Conservation (phyloP, 192 early-diverging fungal species). For the Piromyces sp. region DNA sequence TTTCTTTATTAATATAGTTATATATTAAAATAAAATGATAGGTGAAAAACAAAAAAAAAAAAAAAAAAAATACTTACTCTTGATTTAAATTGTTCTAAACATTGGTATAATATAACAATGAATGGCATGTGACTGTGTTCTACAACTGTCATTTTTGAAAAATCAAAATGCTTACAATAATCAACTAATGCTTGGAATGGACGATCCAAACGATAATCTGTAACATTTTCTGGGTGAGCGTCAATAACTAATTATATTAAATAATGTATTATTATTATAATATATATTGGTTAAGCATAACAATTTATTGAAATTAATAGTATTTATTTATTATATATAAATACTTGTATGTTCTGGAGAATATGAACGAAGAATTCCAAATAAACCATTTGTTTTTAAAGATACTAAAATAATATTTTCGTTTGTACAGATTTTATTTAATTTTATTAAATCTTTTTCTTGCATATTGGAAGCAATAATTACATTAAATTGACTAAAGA, state of each 20-base stretch:
- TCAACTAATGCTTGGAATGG: conserved; percentile 57
- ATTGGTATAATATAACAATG: conserved; percentile 61
- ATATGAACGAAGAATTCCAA: conserved; percentile 51
- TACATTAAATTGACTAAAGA: conserved; percentile 49
- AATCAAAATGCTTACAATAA: conserved; percentile 47
- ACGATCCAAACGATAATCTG: conserved; percentile 65
- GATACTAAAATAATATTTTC: conserved; percentile 47
- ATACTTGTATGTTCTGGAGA: conserved; percentile 65
- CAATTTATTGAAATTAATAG: too few relatives aligned
- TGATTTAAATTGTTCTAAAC: conserved; percentile 53
- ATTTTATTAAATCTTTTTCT: conserved; percentile 26
- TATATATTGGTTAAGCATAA: too few relatives aligned
- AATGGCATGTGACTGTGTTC: conserved; percentile 72
- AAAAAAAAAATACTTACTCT: conserved; percentile 30
- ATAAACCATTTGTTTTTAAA: conserved; percentile 53
- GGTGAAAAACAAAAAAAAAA: too few relatives aligned
- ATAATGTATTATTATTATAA: not conserved
- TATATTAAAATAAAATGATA: too few relatives aligned
- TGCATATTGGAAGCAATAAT: conserved; percentile 54
- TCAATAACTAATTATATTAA: conserved; percentile 53
- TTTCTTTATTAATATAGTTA: too few relatives aligned
- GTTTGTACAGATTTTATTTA: conserved; percentile 47
- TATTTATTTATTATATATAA: conserved; percentile 5
- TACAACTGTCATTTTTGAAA: conserved; percentile 42
- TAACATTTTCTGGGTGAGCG: conserved; percentile 54